A percentile compares a stretch with the other conserved stretches of the same genome.
These are phyloP conservation scores for Alternaria panax DNA, from an alignment of 2,329 filamentous ascomycete genomes.

Conservation along the genomic window DNA sequence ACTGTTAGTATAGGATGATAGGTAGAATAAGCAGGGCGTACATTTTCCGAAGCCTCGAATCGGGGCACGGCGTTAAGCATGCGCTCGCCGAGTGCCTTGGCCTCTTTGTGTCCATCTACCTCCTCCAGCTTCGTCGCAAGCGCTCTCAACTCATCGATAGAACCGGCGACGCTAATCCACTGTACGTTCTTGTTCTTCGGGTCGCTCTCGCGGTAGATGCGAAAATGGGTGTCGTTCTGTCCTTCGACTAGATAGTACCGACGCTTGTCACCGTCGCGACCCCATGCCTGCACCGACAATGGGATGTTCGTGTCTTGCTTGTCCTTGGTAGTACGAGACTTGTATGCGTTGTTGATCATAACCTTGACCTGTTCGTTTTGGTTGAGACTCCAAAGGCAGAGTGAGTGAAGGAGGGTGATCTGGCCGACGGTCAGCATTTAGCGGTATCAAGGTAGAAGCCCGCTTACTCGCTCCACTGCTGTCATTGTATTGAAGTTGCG, in stretches of 20 bases:
- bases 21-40: constrained; percentile 47
- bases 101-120: constrained; percentile 81
- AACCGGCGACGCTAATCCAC: constrained; percentile 93
- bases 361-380: constrained; percentile 84
- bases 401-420: constrained; percentile 82
- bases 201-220: constrained; percentile 93
- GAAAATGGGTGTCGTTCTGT: constrained; percentile 90
- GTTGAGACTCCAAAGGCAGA: constrained; percentile 87
- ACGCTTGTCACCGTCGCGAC: constrained; percentile 85
- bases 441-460: not conserved
- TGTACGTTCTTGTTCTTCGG: constrained; percentile 76
- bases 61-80: constrained; percentile 82
- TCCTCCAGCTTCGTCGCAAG: constrained; percentile 78
- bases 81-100: constrained; percentile 77
- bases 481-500: constrained; percentile 83
- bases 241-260: constrained; percentile 95
- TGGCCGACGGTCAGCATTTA: constrained; percentile 52
- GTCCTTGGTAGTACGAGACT: constrained; percentile 79
- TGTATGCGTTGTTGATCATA: constrained; percentile 77
- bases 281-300: constrained; percentile 89
- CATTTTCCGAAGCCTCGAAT: constrained; percentile 92
- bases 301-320: constrained; percentile 82
- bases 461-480: constrained; percentile 78
- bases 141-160: constrained; percentile 81
- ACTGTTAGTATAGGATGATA: constrained; percentile 19